Percentiles rank a stretch among this genome's conserved stretches.
phyloP scores from a whole-genome alignment of 306 rosid genomes.

The Dalbergia cochinchinensis region DNA sequence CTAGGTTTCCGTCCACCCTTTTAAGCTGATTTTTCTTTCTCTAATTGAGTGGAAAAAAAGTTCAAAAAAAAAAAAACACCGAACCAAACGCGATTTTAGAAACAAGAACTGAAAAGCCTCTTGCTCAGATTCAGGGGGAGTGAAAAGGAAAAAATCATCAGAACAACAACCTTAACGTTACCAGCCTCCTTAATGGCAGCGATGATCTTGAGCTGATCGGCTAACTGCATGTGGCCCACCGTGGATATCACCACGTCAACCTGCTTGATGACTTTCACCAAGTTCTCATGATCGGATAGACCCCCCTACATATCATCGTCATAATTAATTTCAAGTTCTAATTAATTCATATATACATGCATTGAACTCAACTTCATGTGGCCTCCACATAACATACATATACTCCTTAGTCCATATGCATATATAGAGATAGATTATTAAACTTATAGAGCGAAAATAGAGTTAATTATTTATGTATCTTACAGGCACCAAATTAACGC shows the following conservation, averaged over 20 bases:
- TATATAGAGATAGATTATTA: too few species aligned
- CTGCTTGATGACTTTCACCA: slow-evolving; percentile 79
- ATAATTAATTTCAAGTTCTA: not conserved
- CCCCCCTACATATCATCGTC: slow-evolving; percentile 65
- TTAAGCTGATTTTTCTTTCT: not conserved
- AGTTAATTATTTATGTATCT: not conserved
- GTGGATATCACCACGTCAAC: slow-evolving; percentile 92
- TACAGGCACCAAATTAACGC: slow-evolving; percentile 71
- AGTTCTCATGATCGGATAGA: slow-evolving; percentile 69
- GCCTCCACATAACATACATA: too few species aligned
- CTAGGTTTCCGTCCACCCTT: not conserved
- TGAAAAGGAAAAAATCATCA: not conserved
- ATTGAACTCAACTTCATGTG: too few species aligned
- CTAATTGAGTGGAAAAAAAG: not conserved
- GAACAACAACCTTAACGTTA: slow-evolving; percentile 66
- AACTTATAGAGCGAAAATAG: not conserved
- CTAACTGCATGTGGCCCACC: slow-evolving; percentile 63
- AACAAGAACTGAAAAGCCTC: not conserved
- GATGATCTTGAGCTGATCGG: slow-evolving; percentile 85
- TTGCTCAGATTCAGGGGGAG: not conserved
- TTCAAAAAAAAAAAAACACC: too few species aligned
- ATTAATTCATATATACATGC: not conserved
- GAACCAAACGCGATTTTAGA: not conserved
- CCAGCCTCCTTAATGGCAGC: slow-evolving; percentile 93
- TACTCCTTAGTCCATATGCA: too few species aligned